A percentile compares a stretch with the other conserved stretches of the same genome.
phyloP scores from a whole-genome alignment of 805 yeast species.

The Candida anglica region DNA sequence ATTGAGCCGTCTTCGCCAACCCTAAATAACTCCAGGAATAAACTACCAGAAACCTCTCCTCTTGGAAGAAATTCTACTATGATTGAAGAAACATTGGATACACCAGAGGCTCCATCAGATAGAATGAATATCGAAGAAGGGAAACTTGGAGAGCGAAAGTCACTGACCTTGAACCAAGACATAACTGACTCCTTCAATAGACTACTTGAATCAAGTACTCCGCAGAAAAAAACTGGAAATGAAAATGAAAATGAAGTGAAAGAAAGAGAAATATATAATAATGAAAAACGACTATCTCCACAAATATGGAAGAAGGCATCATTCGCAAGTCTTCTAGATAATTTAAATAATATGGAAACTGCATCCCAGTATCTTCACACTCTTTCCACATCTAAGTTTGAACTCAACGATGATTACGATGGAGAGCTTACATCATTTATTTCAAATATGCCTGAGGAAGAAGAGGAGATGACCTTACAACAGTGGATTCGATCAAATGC shows the following conservation, averaged over 20 bases:
- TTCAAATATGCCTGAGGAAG: slow-evolving; percentile 65
- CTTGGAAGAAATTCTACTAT: slow-evolving; percentile 1
- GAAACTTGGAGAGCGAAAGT: not conserved
- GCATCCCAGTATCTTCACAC: slow-evolving; percentile 30
- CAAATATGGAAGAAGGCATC: slow-evolving; percentile 9
- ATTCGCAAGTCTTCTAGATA: slow-evolving; percentile 9
- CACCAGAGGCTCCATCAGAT: too few species aligned
- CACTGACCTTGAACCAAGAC: not conserved
- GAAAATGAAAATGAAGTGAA: not conserved
- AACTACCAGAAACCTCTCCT: slow-evolving; percentile 5
- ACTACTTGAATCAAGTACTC: slow-evolving; percentile 4
- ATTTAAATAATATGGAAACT: slow-evolving; percentile 25
- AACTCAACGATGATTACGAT: slow-evolving; percentile 57
- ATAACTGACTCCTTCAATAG: too few species aligned
- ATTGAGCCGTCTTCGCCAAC: too few species aligned
- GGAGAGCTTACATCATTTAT: slow-evolving; percentile 64
- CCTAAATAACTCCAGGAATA: too few species aligned
- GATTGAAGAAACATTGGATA: too few species aligned
- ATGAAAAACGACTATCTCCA: too few species aligned
- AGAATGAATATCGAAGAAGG: not conserved
- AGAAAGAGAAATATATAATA: not conserved
- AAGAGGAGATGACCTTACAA: slow-evolving; percentile 62
- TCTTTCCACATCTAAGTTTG: slow-evolving; percentile 32
- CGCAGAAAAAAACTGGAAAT: not conserved
- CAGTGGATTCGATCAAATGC: slow-evolving; percentile 66